These are phyloP conservation scores for Eleusine indica DNA, from an alignment of 176 grass and related monocot genomes.

Conservation along the genomic window DNA sequence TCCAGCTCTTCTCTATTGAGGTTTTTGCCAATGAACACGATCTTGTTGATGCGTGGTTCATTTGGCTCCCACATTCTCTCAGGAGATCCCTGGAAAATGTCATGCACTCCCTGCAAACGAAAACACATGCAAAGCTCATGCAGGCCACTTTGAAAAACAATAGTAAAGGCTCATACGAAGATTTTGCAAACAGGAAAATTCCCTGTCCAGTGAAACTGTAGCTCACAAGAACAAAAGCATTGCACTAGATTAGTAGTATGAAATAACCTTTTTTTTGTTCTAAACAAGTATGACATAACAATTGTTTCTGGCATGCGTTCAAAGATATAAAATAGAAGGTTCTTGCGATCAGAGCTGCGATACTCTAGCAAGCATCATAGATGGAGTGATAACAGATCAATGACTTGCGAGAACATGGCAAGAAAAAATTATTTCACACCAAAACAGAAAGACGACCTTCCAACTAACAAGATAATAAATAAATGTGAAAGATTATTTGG, in stretches of 20 bases:
- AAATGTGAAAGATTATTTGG: neutral
- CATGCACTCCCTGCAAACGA: constrained; percentile 76
- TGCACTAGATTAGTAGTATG: neutral
- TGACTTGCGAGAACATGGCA: neutral
- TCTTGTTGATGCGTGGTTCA: constrained; percentile 88
- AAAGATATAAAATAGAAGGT: neutral
- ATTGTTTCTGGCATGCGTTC: neutral
- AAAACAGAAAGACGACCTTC: neutral
- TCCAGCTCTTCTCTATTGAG: constrained; percentile 83
- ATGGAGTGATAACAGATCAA: neutral
- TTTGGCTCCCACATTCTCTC: constrained; percentile 84
- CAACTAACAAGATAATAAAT: neutral
- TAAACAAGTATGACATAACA: neutral
- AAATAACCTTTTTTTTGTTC: neutral
- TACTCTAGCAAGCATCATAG: neutral
- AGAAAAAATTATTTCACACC: neutral
- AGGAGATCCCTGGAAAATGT: constrained; percentile 98
- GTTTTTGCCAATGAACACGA: constrained; percentile 95
- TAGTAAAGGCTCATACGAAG: neutral
- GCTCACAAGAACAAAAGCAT: neutral
- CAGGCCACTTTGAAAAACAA: neutral
- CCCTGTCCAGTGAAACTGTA: neutral
- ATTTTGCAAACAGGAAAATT: constrained; percentile 6
- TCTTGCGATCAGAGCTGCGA: neutral
- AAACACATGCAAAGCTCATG: neutral